Percentiles rank a stretch among this genome's conserved stretches.
Evolutionary conservation across 2,329 filamentous ascomycete genomes (phyloP).

Genomic region (Fusarium oligoseptatum): DNA sequence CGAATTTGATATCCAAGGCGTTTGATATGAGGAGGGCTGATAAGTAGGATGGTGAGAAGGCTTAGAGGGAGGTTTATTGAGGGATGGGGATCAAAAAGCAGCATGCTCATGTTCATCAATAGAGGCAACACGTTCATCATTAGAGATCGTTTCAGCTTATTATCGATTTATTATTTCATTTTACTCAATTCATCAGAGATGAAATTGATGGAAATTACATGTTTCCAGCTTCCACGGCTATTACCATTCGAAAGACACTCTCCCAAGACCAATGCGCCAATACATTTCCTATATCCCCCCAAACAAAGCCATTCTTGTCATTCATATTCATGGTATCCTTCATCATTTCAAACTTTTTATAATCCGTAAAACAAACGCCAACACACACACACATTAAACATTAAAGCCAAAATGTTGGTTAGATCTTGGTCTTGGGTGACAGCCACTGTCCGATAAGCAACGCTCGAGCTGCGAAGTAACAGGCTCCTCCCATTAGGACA

Average conservation of each 20-base stretch:
- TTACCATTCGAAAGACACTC: background rate
- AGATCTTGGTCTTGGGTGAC: slow-evolving; percentile 36
- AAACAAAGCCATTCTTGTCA: background rate
- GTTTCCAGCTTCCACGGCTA: background rate
- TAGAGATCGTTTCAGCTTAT: background rate
- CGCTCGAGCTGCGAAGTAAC: slow-evolving; percentile 47
- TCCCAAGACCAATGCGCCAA: background rate
- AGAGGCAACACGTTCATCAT: background rate
- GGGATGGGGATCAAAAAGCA: background rate
- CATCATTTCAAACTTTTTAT: slow-evolving; percentile 5
- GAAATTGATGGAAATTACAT: background rate
- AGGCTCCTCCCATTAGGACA: slow-evolving; percentile 53
- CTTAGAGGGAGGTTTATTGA: background rate
- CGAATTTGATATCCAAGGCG: slow-evolving; percentile 47
- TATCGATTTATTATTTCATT: background rate
- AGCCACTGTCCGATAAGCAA: slow-evolving; percentile 40
- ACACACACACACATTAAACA: background rate
- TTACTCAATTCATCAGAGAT: background rate
- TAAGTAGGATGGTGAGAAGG: background rate
- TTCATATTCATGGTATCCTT: background rate
- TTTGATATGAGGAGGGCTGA: slow-evolving; percentile 46
- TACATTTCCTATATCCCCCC: background rate
- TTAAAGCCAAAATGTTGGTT: background rate
- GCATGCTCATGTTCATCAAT: background rate
- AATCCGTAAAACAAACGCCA: background rate